Conservation (phyloP, 805 yeast genomes). For the Candida awuae region DNA sequence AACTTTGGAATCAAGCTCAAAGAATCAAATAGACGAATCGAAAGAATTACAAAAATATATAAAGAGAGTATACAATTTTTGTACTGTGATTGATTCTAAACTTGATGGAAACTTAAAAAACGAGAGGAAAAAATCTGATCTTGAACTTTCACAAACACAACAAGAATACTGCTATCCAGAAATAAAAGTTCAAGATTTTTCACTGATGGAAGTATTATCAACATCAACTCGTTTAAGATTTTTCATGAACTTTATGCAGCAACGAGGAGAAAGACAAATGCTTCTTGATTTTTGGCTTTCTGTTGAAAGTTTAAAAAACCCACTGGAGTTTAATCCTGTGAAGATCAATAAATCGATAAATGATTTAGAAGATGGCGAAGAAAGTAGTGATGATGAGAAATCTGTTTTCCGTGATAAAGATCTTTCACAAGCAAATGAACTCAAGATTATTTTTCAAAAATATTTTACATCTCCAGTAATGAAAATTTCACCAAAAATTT, state of each 20-base stretch:
- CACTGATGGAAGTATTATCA: conserved; percentile 7
- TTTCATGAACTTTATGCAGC: conserved; percentile 51
- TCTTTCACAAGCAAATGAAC: conserved; percentile 44
- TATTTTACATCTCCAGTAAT: conserved; percentile 32
- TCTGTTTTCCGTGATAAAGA: conserved; percentile 15
- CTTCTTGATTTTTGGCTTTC: conserved; percentile 58
- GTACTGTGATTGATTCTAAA: not conserved
- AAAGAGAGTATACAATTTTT: conserved; percentile 3
- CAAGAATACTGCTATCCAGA: no score
- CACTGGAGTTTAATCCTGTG: conserved; percentile 40
- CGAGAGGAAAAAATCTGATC: not conserved
- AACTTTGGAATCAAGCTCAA: not conserved
- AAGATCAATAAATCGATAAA: not conserved
- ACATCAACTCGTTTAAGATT: conserved; percentile 26
- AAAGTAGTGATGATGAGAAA: conserved; percentile 18
- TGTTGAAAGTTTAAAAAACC: conserved; percentile 63
- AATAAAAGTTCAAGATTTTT: not conserved
- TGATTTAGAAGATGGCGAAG: conserved; percentile 20
- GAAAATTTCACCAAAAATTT: conserved; percentile 23
- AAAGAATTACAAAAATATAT: conserved; percentile 9
- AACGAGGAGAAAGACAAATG: conserved; percentile 32
- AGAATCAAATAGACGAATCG: conserved; percentile 6
- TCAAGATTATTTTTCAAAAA: conserved; percentile 38
- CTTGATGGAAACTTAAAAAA: not conserved
- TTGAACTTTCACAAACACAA: no score